phyloP scores from a whole-genome alignment of 2,329 filamentous ascomycete genomes.

The Calcarisporium arbuscula region DNA sequence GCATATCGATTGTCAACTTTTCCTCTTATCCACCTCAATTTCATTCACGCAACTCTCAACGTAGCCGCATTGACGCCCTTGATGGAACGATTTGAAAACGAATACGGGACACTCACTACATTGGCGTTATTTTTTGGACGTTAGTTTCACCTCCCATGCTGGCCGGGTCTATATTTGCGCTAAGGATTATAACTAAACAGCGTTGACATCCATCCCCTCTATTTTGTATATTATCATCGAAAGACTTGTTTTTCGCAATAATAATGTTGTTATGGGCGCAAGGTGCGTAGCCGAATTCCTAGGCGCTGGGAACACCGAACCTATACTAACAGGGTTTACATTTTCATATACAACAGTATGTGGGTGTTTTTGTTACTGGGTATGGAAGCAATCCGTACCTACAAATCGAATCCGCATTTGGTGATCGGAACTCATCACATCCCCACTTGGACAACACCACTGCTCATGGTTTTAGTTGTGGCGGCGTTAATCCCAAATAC shows the following conservation, averaged over 20 bases:
- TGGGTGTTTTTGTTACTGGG: constrained; percentile 89
- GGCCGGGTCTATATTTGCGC: no score
- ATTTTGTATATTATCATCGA: constrained; percentile 76
- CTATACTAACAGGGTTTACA: constrained; percentile 6
- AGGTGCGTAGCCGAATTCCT: constrained; percentile 48
- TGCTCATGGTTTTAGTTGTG: constrained; percentile 69
- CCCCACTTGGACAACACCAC: constrained; percentile 85
- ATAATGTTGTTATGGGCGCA: constrained; percentile 72
- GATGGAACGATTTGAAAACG: constrained; percentile 86
- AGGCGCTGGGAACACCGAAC: background rate
- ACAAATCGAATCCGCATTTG: constrained; percentile 73
- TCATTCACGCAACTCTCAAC: constrained; percentile 78
- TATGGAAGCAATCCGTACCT: constrained; percentile 80
- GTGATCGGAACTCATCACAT: constrained; percentile 59
- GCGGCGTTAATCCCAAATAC: constrained; percentile 73
- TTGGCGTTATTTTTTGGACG: constrained; percentile 83
- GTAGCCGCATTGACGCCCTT: constrained; percentile 76
- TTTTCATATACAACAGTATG: no score
- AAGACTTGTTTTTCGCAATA: constrained; percentile 61
- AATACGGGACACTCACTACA: constrained; percentile 86
- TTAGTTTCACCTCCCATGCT: constrained; percentile 50
- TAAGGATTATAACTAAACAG: constrained; percentile 32
- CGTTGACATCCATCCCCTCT: constrained; percentile 75
- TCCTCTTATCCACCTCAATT: constrained; percentile 74
- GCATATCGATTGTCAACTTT: constrained; percentile 93